Conservation (phyloP, 2,329 filamentous ascomycete species). For the Cladobotryum mycophilum region DNA sequence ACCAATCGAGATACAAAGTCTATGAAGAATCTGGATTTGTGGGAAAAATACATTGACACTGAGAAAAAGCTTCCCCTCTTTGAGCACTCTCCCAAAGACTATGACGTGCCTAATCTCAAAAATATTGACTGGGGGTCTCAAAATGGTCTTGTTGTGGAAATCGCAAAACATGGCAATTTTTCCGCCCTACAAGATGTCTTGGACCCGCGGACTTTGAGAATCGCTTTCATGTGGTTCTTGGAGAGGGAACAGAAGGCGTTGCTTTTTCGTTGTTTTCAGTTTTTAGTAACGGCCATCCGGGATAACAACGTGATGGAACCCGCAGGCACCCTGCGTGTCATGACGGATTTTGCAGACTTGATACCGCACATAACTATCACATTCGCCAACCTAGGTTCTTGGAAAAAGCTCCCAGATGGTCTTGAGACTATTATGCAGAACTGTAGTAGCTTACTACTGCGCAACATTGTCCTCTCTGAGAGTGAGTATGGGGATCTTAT, state of each 20-base stretch:
- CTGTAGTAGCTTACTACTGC: slow-evolving; percentile 1
- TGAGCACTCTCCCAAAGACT: slow-evolving; percentile 26
- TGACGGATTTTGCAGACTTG: not conserved
- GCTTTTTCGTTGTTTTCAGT: slow-evolving; percentile 3
- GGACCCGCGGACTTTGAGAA: not conserved
- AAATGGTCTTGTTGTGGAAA: slow-evolving; percentile 4
- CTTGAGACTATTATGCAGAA: slow-evolving; percentile 5
- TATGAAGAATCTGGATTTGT: slow-evolving; percentile 31
- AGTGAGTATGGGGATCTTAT: slow-evolving; percentile 9
- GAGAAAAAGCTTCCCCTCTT: slow-evolving; percentile 31
- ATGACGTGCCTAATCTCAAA: slow-evolving; percentile 23
- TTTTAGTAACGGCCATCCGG: slow-evolving; percentile 5
- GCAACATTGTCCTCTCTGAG: slow-evolving; percentile 7
- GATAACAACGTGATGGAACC: slow-evolving; percentile 4
- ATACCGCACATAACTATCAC: slow-evolving; percentile 2
- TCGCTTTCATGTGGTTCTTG: slow-evolving; percentile 4
- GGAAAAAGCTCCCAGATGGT: slow-evolving; percentile 1
- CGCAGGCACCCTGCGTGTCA: not conserved
- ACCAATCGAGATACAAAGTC: slow-evolving; percentile 34
- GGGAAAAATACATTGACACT: slow-evolving; percentile 34
- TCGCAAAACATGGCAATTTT: not conserved
- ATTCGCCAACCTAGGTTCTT: not conserved
- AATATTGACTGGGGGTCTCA: slow-evolving; percentile 14
- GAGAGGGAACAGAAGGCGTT: slow-evolving; percentile 3
- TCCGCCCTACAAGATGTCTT: slow-evolving; percentile 8